phyloP scores from a whole-genome alignment of 2,329 filamentous ascomycete species.

The Trichophyton schoenleinii region DNA sequence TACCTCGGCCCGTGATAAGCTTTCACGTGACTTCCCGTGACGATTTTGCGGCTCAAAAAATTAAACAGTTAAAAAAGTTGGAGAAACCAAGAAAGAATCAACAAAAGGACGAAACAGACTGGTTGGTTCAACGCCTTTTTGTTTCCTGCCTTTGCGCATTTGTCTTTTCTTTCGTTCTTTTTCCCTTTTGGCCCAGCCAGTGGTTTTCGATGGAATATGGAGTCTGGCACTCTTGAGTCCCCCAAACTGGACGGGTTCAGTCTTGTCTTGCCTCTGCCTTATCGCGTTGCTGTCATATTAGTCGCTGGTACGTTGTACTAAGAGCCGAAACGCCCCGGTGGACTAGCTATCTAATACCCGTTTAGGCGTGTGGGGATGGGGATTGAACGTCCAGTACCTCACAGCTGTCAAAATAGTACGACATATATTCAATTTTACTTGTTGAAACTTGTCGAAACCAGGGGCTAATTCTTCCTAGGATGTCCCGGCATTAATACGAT shows the following conservation, averaged over 20 bases:
- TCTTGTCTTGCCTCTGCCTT: constrained; percentile 74
- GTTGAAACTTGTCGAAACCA: not conserved
- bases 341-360: not conserved
- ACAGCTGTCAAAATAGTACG: constrained; percentile 60
- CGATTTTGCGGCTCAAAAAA: not conserved
- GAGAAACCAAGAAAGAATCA: not conserved
- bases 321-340: not conserved
- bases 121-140: not conserved
- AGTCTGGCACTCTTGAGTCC: constrained; percentile 27
- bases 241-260: constrained; percentile 59
- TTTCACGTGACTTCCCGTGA: not conserved
- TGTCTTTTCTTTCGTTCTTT: not conserved
- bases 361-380: constrained; percentile 89
- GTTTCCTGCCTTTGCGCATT: not conserved
- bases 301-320: constrained; percentile 54
- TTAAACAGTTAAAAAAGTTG: not conserved
- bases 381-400: constrained; percentile 79
- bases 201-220: constrained; percentile 25
- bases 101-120: not conserved
- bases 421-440: constrained; percentile 1
- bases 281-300: constrained; percentile 73
- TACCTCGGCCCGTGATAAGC: constrained; percentile 1
- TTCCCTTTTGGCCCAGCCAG: not conserved
- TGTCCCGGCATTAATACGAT: constrained; percentile 73
- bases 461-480: constrained; percentile 40